A percentile compares a stretch with the other conserved stretches of the same genome.
phyloP scores from a whole-genome alignment of 1,139 yeast genomes.

The Kodamaea fungicola region DNA sequence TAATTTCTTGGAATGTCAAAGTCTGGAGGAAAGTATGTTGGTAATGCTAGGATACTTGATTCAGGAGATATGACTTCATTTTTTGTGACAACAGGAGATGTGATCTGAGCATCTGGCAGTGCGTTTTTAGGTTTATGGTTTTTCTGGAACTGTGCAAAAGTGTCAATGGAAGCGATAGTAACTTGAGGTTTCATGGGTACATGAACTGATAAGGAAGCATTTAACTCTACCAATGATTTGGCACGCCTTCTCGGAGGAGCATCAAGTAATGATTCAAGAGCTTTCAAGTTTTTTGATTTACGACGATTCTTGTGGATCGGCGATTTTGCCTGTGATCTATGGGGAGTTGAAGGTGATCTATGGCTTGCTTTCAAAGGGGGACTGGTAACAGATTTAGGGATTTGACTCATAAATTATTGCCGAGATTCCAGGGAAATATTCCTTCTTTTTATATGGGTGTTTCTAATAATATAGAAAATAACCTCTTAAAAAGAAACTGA shows the following conservation, averaged over 20 bases:
- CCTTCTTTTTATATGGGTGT: not conserved
- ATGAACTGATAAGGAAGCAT: not conserved
- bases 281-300: constrained; percentile 14
- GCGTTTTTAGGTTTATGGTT: not conserved
- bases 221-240: not conserved
- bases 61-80: not conserved
- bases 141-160: constrained; percentile 11
- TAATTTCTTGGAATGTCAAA: not conserved
- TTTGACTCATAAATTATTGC: too few relatives aligned
- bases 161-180: constrained; percentile 24
- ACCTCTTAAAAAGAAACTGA: not conserved
- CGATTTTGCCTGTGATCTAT: not conserved
- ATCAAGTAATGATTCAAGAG: not conserved
- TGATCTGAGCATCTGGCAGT: not conserved
- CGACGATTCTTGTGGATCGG: not conserved
- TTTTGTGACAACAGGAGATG: not conserved
- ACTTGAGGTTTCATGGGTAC: constrained; percentile 23
- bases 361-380: too few relatives aligned
- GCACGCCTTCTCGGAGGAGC: not conserved
- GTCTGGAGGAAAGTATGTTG: not conserved
- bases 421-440: not conserved
- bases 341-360: too few relatives aligned
- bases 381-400: too few relatives aligned
- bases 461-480: not conserved
- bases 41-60: not conserved